These are phyloP conservation scores for Candida labiduridarum DNA, from an alignment of 1,139 yeast species.

Conservation along the genomic window DNA sequence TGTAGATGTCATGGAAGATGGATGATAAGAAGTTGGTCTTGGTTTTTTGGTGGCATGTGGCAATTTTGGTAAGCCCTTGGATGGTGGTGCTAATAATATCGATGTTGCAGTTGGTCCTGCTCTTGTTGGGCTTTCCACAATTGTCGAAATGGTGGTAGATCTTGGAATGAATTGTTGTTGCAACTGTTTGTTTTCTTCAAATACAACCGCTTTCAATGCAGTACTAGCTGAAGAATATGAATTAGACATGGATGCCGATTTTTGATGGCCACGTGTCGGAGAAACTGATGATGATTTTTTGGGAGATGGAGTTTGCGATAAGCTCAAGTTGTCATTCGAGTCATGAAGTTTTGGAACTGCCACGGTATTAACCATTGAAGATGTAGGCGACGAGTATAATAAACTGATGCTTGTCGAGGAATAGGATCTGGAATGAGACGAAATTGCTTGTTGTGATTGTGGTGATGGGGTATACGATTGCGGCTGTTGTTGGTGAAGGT, in stretches of 20 bases:
- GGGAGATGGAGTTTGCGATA: constrained; percentile 19
- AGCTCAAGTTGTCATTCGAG: constrained; percentile 10
- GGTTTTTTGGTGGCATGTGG: constrained; percentile 58
- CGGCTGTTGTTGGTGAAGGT: constrained; percentile 11
- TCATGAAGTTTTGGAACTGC: constrained; percentile 20
- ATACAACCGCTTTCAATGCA: constrained; percentile 69
- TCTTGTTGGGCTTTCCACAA: constrained; percentile 47
- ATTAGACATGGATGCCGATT: constrained; percentile 37
- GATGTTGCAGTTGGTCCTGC: constrained; percentile 13
- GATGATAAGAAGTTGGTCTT: constrained; percentile 82
- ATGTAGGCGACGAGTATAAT: constrained; percentile 52
- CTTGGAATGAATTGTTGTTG: constrained; percentile 7
- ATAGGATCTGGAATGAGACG: constrained; percentile 42
- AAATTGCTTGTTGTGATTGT: constrained; percentile 10
- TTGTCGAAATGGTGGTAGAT: constrained; percentile 36
- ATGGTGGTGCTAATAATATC: constrained; percentile 16
- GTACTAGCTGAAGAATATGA: constrained; percentile 56
- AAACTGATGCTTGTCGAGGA: constrained; percentile 44
- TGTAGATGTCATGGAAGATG: constrained; percentile 50
- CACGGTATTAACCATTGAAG: constrained; percentile 54
- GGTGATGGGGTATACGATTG: constrained; percentile 37
- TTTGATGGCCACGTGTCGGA: constrained; percentile 33
- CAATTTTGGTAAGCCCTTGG: constrained; percentile 31
- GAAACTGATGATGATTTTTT: constrained; percentile 17
- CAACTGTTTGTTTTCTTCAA: constrained; percentile 26